A percentile compares a stretch with the other conserved stretches of the same genome.
These are phyloP conservation scores for Ophiosphaerella korrae DNA, from an alignment of 2,329 filamentous ascomycete species.

Conservation along the genomic window DNA sequence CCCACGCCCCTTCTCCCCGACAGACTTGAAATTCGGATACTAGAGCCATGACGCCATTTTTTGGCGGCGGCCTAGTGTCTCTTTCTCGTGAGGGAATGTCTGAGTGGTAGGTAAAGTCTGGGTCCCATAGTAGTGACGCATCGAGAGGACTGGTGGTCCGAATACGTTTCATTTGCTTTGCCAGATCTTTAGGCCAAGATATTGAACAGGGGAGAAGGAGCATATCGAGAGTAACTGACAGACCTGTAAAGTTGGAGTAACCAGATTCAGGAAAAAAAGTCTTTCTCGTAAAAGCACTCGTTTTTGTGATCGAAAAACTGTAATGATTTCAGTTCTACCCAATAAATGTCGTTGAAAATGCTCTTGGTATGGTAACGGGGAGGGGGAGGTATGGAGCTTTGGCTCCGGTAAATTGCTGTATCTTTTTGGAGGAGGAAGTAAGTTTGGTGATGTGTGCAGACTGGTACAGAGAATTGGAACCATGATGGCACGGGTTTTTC, in stretches of 20 bases:
- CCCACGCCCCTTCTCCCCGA: neutral
- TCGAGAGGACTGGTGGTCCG: neutral
- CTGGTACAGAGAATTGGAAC: conserved; percentile 9
- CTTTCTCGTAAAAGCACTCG: too few species aligned
- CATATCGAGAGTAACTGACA: neutral
- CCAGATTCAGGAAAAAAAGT: neutral
- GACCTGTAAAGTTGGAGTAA: neutral
- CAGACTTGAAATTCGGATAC: conserved; percentile 7
- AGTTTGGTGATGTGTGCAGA: conserved; percentile 4
- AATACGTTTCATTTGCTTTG: neutral
- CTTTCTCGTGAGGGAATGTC: neutral
- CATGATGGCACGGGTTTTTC: conserved; percentile 3
- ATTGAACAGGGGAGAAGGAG: neutral
- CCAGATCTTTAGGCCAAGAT: neutral
- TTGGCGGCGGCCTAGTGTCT: neutral
- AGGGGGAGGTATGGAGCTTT: too few species aligned
- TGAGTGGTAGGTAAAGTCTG: conserved; percentile 4
- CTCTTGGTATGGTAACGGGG: too few species aligned
- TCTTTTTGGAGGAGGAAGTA: neutral
- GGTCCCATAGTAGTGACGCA: neutral
- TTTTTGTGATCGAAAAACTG: neutral
- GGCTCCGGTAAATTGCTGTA: too few species aligned
- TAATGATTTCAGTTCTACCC: neutral
- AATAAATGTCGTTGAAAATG: conserved; percentile 8
- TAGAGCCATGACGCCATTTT: conserved; percentile 1